phyloP scores from a whole-genome alignment of 176 grass and related monocot species.

The Chrysopogon serrulatus region DNA sequence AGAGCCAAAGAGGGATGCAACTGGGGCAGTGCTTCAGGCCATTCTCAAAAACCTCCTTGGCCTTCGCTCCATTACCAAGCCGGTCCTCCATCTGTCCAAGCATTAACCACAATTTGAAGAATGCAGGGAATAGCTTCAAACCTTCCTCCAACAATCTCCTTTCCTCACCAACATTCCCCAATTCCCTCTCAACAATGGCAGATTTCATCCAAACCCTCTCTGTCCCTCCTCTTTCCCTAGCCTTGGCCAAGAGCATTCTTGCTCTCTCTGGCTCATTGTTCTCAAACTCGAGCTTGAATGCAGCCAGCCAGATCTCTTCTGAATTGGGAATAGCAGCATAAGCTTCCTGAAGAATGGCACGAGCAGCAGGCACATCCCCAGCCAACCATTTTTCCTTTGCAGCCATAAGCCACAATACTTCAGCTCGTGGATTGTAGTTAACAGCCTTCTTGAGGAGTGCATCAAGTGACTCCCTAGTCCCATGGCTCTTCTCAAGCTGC shows the following conservation, averaged over 20 bases:
- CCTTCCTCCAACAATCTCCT: slow-evolving; percentile 87
- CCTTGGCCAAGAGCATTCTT: slow-evolving; percentile 87
- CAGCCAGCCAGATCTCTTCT: slow-evolving; percentile 93
- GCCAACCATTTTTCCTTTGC: slow-evolving; percentile 96
- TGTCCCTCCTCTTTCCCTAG: slow-evolving; percentile 90
- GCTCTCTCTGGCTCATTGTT: slow-evolving; percentile 95
- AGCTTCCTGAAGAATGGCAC: slow-evolving; percentile 93
- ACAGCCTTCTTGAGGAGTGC: slow-evolving; percentile 79
- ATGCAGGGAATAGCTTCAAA: slow-evolving; percentile 72
- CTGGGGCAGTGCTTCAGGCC: slow-evolving; percentile 66
- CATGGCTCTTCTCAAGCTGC: slow-evolving; percentile 93
- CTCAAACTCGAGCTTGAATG: slow-evolving; percentile 99
- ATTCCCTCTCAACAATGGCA: slow-evolving; percentile 82
- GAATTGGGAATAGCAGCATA: slow-evolving; percentile 92
- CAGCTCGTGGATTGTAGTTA: slow-evolving; percentile 82
- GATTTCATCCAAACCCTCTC: slow-evolving; percentile 99
- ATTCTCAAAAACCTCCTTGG: slow-evolving; percentile 77
- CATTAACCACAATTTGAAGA: slow-evolving; percentile 94
- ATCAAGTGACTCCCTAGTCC: slow-evolving; percentile 82
- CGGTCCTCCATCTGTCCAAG: slow-evolving; percentile 91
- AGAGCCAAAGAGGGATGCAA: slow-evolving; percentile 86
- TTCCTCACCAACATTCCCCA: slow-evolving; percentile 66
- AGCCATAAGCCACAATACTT: slow-evolving; percentile 94
- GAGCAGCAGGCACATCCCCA: slow-evolving; percentile 81
- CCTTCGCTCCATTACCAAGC: slow-evolving; percentile 46